phyloP scores from a whole-genome alignment of 1,284 basidiomycete species.

The Ceratobasidium sp. region DNA sequence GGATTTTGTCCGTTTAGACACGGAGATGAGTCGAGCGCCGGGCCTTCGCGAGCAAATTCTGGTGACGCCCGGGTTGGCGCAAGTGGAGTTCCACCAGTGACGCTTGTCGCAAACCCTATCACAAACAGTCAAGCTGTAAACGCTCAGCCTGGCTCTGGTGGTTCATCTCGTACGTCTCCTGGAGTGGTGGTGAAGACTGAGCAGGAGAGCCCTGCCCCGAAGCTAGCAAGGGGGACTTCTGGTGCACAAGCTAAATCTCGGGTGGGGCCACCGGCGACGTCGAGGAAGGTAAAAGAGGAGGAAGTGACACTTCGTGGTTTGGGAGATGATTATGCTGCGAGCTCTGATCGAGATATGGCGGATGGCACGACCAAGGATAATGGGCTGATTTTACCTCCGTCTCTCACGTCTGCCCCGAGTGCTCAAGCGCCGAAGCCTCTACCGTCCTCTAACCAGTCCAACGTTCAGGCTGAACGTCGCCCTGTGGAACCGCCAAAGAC shows the following conservation, averaged over 20 bases:
- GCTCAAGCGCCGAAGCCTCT: neutral
- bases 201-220: neutral
- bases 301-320: constrained; percentile 27
- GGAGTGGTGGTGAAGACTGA: neutral
- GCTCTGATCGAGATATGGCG: neutral
- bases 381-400: neutral
- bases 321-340: neutral
- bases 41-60: neutral
- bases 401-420: neutral
- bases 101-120: neutral
- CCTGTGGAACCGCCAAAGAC: neutral
- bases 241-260: neutral
- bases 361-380: neutral
- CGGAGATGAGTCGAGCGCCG: neutral
- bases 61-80: neutral
- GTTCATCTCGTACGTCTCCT: no score
- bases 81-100: neutral
- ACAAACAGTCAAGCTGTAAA: neutral
- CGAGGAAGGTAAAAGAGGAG: constrained; percentile 28
- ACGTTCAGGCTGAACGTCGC: neutral
- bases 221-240: no score
- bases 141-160: no score
- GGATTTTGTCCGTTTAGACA: constrained; percentile 17
- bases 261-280: neutral
- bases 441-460: neutral